Evolutionary conservation across 2,329 filamentous ascomycete genomes (phyloP), one percentile per base, ranked within the genome.

Genomic region (Pseudocercospora fijiensis): DNA sequence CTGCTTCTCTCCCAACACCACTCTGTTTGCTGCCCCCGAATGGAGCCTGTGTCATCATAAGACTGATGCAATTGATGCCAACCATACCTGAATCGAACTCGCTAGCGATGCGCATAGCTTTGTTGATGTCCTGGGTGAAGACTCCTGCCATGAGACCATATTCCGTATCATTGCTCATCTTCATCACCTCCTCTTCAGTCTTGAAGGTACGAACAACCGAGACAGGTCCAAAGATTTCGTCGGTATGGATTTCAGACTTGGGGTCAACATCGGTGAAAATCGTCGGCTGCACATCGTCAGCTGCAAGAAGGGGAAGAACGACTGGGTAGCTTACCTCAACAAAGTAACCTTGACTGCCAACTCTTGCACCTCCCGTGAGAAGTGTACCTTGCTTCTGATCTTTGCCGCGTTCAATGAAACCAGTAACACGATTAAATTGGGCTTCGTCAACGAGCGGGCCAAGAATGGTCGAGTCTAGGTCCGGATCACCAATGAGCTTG

Each of bases 141-240:
- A 96, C 84, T 0, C 90, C 84, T 4, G 86, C 83, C 4, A 82
- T 81, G 11, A 96, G 82, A 3, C 91, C 91, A 73, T 92, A 95
- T 56, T 92, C 89, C 1, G 88, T 91, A 71, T 94, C 89, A 73
- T 87, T 87, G 3, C 84, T 84, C 43, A 81, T 75, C 52, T 77
- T 73, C 33, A 87, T 72, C 1, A 79, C 84, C 69, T 87, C 84
- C 30, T 82, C 80, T 68, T 87, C 68, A 58, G 58, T 70, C 13
- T 76, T 82, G 33, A 93, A 82, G 24, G 84, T 81, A 13, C 88
- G 84, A n/a, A 95, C 73, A n/a, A 86, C 86, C 1, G 92, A 89
- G 0, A 85, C 86, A 0, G 91, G 91, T 0, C 90, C 91, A 71
- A 96, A 96, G 1, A 86, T 89, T 77, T 95, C 91, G 0, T 84